These are phyloP conservation scores for Lentinula edodes DNA, from an alignment of 768 basidiomycete species.

Conservation along the genomic window DNA sequence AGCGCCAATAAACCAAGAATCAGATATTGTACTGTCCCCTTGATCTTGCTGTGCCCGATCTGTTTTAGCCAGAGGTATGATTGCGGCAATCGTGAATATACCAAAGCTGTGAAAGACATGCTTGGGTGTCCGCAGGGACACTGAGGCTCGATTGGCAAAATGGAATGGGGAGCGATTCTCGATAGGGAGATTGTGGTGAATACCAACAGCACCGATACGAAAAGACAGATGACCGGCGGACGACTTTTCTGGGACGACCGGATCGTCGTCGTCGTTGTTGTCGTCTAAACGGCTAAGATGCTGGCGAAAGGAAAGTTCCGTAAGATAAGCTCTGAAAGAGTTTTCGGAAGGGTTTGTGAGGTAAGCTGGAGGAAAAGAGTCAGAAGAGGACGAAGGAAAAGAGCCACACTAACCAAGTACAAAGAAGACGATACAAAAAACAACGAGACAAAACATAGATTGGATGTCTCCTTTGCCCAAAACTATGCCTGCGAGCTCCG, in stretches of 20 bases:
- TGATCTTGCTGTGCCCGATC: constrained; percentile 20
- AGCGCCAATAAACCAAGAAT: constrained; percentile 87
- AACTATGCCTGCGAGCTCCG: constrained; percentile 44
- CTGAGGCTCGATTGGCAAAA: constrained; percentile 89
- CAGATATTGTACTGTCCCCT: constrained; percentile 49
- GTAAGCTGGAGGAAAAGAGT: constrained; percentile 55
- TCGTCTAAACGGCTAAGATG: constrained; percentile 86
- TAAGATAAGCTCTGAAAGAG: constrained; percentile 91
- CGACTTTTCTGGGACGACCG: constrained; percentile 24
- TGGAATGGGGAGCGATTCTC: constrained; percentile 55
- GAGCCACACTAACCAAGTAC: constrained; percentile 56
- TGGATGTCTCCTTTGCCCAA: constrained; percentile 58
- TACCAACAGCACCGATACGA: constrained; percentile 22
- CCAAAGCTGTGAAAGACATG: constrained; percentile 83
- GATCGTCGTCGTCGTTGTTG: constrained; percentile 52
- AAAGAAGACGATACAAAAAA: constrained; percentile 63
- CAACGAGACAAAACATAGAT: constrained; percentile 64
- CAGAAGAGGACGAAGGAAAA: constrained; percentile 10
- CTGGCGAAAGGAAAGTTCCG: constrained; percentile 95
- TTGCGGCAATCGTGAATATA: constrained; percentile 80
- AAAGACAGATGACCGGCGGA: constrained; percentile 20
- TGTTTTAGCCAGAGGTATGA: constrained; percentile 49
- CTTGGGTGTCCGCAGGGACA: constrained; percentile 88
- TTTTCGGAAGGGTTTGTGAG: constrained; percentile 92
- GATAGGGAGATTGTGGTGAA: constrained; percentile 22